Evolutionary conservation across 2,329 filamentous ascomycete genomes (phyloP), one percentile per base, ranked within the genome.

Genomic region (Pestalotiopsis fici): DNA sequence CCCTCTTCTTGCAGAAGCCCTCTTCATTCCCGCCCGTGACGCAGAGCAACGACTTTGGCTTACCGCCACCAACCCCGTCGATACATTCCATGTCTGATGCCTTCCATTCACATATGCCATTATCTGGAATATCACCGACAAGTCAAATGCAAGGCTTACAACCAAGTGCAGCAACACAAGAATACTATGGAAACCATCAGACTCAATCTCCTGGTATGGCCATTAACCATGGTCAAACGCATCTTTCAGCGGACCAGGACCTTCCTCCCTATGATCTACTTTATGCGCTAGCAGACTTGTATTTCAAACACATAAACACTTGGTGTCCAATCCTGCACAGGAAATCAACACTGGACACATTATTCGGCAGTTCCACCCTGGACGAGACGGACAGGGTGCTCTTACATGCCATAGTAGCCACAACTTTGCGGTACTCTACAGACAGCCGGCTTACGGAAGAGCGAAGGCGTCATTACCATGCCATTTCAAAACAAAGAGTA

Each of bases 291-390:
- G 91, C 91, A 6, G 91, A 94, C 72, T 83, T 94, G 0, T 94
- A 93, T 76, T 94, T 94, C 74, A 92, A 93, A 69, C 90, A 94
- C 74, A 88, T 94, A 76, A 93, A 94, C 74, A 91, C 91, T 0
- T 94, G 92, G 91, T 97, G 94, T 76, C 94, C 95, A 0, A 96
- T 97, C 27, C 83, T 97, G n/a, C 93, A 97, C 78, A 89, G 93
- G 25, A 90, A 93, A 74, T 90, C 91, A 3, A 97, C 94, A 0
- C 79, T 97, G 9, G 93, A 97, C 72, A 89, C 90, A 0, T 84
- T 97, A 0, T 97, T 97, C 72, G 93, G 93, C 0, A 88, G 91
- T 1, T 88, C 90, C 0, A 88, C 90, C 1, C 82, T 96, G 2
- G 92, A 95, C 47, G 93, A 97, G 78, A 90, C 91, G 1, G 94